Conservation (phyloP, 2,329 filamentous ascomycete genomes). For the Phialemoniopsis sp. region DNA sequence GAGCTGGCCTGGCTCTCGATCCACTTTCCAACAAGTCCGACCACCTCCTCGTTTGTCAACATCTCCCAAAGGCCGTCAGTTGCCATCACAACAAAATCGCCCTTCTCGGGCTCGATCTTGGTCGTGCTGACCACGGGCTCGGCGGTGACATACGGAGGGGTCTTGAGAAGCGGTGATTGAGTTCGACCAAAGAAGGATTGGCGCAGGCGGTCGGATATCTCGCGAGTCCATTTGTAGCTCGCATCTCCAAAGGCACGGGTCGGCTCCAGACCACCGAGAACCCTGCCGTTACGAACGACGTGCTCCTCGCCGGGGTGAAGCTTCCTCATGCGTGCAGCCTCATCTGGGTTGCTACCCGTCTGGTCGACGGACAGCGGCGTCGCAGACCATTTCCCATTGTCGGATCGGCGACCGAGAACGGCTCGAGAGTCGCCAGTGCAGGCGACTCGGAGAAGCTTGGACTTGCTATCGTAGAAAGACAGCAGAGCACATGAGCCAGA, state of each 20-base stretch:
- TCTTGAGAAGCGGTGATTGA: conserved; percentile 73
- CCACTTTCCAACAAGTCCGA: conserved; percentile 95
- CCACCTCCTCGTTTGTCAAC: conserved; percentile 97
- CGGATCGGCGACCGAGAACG: conserved; percentile 75
- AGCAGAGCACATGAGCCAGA: conserved; percentile 96
- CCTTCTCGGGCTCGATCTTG: conserved; percentile 80
- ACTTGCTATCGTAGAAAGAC: conserved; percentile 89
- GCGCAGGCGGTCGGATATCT: conserved; percentile 79
- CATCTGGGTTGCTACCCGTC: conserved; percentile 83
- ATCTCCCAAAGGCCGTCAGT: conserved; percentile 99
- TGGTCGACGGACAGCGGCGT: conserved; percentile 89
- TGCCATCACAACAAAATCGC: conserved; percentile 94
- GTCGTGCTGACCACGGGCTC: conserved; percentile 94
- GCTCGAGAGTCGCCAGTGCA: conserved; percentile 96
- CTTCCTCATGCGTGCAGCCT: conserved; percentile 75
- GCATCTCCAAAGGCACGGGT: conserved; percentile 95
- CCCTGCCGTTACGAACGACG: conserved; percentile 83
- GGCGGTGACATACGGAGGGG: conserved; percentile 94
- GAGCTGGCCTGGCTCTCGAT: conserved; percentile 69
- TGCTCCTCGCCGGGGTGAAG: conserved; percentile 87
- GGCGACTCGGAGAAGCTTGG: conserved; percentile 85
- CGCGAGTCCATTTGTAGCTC: conserved; percentile 90
- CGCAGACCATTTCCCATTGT: conserved; percentile 86
- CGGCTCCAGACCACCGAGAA: conserved; percentile 88
- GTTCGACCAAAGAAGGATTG: conserved; percentile 82